Evolutionary conservation across 106 monocot species (phyloP), one percentile per base, ranked within the genome.

Genomic region (Dendrobium catenatum): DNA sequence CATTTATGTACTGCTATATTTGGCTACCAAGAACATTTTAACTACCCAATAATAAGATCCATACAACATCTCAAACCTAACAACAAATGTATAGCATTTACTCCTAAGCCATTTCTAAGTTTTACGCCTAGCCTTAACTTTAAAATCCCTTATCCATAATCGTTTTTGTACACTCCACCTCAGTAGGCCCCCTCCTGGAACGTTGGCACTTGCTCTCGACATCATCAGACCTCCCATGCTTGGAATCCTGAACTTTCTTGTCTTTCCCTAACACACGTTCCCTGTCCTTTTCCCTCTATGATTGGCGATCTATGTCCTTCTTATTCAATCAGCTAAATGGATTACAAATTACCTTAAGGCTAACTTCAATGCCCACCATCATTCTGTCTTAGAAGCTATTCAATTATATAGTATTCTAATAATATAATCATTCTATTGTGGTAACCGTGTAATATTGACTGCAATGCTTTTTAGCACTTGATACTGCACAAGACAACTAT

Each of bases 191-290:
- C 51, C 42, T 46, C 51, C 59, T 78, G 40, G 51, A 68, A 73
- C 56, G 29, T 2, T 72, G 58, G 41, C 44, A 80, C 55, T 54
- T 73, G 17, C 31, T 76, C 13, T 75, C 49, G 1, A 15, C 49
- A 41, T 84, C 83, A 46, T 49, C 77, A 49, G 78, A 75, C 55
- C 84, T 84, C 55, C 81, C 81, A 37, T 81, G 78, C 48, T 42
- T 46, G 40, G 47, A 77, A 75, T 84, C 81, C 22, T 79, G 87
- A 68, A 19, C 70, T 20, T 83, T 73, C 78, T 79, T 73, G 9
- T 85, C 80, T 73, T 81, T 87, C 75, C 83, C 86, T 1, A 44
- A 54, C 18, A 44, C 78, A 43, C 86, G 68, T 51, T 83, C 88
- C 31, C 81, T 80, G 9, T 68, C 84, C 47, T 76, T 79, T 10